Base-by-base conservation (phyloP, 164 flowering plant genomes). In the Macadamia integrifolia region DNA sequence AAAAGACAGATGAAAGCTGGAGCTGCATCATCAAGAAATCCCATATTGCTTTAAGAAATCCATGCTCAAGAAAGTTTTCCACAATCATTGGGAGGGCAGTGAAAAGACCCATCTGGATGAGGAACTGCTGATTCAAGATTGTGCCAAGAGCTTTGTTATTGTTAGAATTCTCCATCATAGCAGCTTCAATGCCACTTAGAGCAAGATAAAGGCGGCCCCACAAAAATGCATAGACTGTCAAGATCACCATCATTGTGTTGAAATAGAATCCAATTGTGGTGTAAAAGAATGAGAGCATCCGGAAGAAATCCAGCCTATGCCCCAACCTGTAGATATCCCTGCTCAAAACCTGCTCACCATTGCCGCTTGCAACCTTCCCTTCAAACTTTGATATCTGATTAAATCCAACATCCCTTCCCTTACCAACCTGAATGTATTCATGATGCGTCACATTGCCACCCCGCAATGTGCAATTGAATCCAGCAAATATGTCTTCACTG, bases 381-480 rank as follows among this genome's bases (percentile, higher is more conserved):
- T 92, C 99, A 79, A 92, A 94, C 92, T 90, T 86, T 64, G 99
- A 82, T 64, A 94, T 88, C 80, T 92, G 98, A 76, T 94, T 94
- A 66, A 92, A 71, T 18, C 99, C 98, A 58, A 94, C 99, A 83
- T 92, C 97, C 72, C 96, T 80, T 71, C 99, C 99, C 77, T 94
- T 94, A 1, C 97, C 99, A 30, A 94, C 98, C 74, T 94, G 99
- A 31, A 94, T 87, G 72, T 94, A 94, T 68, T 94, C 99, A 78
- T 94, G 99, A 74, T 94, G 99, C 2, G 99, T 90, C 66, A 92
- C 97, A 78, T 90, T 94, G 52, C 99, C 99, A 60, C 97, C 91
- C 62, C 99, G 81, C 35, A 94, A 75, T 3, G 95, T 93, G 80
- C 96, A 93, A 65, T 91, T 93, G 79, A 93, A 93, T 8, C 98